These are phyloP conservation scores for Psidium friedrichsthalianum DNA, from an alignment of 345 rosid genomes.

Conservation along the genomic window DNA sequence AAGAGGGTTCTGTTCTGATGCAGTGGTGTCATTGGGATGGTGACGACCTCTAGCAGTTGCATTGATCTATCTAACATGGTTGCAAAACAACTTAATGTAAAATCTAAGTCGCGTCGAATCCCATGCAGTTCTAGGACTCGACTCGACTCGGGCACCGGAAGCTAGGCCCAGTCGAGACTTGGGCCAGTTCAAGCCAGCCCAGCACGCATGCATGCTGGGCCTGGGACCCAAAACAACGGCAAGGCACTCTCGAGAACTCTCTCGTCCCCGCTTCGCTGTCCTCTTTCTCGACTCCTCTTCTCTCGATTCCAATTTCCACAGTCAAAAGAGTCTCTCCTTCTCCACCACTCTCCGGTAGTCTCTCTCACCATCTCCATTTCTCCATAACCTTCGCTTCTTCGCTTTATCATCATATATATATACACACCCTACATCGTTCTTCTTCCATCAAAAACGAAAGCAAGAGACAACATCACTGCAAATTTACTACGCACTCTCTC, in stretches of 20 bases:
- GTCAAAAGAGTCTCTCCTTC: background rate
- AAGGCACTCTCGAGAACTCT: background rate
- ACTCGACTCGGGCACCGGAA: background rate
- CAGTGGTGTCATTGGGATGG: background rate
- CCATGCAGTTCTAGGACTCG: background rate
- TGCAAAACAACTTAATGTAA: background rate
- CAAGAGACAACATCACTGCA: background rate
- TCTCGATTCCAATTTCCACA: background rate
- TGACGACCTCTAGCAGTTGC: background rate
- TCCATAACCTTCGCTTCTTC: background rate
- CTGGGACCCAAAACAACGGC: background rate
- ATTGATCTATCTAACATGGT: background rate
- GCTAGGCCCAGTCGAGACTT: background rate
- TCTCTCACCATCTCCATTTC: background rate
- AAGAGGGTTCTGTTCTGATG: background rate
- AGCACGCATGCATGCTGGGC: background rate
- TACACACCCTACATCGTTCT: background rate
- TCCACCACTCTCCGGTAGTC: background rate
- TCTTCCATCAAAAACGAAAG: background rate
- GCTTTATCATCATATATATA: background rate
- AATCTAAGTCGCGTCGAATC: background rate
- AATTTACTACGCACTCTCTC: background rate
- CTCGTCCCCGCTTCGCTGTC: background rate
- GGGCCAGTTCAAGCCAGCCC: background rate
- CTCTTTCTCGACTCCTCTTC: background rate